Evolutionary conservation across 139 green algal genomes (phyloP).

Genomic region (Asterochloris erici): DNA sequence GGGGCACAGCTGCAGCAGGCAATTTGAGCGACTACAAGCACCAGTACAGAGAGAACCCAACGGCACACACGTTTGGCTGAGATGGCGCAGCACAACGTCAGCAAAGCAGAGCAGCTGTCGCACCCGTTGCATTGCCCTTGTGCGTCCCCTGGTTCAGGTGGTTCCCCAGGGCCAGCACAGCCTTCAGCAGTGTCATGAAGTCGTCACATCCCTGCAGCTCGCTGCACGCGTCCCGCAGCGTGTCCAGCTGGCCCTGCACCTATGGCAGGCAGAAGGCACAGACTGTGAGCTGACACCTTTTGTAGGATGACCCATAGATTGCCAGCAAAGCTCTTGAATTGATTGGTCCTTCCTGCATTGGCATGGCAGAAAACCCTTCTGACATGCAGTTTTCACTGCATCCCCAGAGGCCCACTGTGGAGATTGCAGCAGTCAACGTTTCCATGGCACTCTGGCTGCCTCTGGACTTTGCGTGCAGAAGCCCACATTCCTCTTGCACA

Average conservation of each 20-base stretch:
- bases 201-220: conserved; percentile 53
- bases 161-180: conserved; percentile 65
- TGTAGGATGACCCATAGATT: neutral
- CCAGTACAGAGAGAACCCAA: no score
- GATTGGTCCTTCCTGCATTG: neutral
- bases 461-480: no score
- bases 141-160: conserved; percentile 66
- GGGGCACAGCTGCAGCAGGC: no score
- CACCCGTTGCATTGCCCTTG: conserved; percentile 41
- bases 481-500: no score
- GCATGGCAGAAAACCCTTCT: neutral
- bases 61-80: no score
- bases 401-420: no score
- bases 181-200: conserved; percentile 52
- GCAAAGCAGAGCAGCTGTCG: no score
- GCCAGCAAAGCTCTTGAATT: neutral
- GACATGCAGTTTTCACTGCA: neutral
- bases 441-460: no score
- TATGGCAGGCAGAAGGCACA: conserved; percentile 7
- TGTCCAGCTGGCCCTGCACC: conserved; percentile 38
- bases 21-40: no score
- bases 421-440: no score
- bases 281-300: neutral
- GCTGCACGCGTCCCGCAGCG: conserved; percentile 33
- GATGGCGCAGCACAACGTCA: no score